Evolutionary conservation across 257 asterid species (phyloP).

Genomic region (Nicotiana benthamiana): DNA sequence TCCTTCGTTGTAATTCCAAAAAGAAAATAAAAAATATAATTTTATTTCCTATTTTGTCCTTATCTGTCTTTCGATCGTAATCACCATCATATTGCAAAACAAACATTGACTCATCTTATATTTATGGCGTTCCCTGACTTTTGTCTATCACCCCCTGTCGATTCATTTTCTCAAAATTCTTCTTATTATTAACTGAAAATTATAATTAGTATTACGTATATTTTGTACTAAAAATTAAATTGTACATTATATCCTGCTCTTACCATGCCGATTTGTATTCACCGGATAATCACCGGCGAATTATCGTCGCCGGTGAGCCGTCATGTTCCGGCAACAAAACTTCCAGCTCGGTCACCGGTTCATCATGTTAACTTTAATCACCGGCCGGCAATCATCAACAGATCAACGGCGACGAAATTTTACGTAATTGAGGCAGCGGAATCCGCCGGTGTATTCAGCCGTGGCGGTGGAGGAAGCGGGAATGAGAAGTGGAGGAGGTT

Average conservation of each 20-base stretch:
- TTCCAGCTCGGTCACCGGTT: background rate
- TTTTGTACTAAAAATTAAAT: background rate
- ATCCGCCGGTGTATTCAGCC: background rate
- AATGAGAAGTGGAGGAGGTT: background rate
- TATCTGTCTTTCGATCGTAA: background rate
- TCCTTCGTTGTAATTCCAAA: background rate
- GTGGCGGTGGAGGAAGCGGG: background rate
- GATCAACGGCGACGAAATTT: background rate
- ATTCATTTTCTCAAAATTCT: background rate
- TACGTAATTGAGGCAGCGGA: slow-evolving; percentile 1
- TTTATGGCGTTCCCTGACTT: background rate
- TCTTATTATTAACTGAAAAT: background rate
- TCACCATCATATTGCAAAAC: background rate
- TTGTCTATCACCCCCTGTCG: background rate
- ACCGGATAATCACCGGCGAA: slow-evolving; percentile 4
- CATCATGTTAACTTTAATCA: no score
- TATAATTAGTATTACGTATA: background rate
- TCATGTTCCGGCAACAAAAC: background rate
- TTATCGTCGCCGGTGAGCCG: background rate
- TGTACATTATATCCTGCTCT: background rate
- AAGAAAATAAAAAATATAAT: background rate
- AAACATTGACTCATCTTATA: background rate
- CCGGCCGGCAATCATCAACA: background rate
- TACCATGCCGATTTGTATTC: slow-evolving; percentile 4
- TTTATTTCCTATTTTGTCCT: background rate